Evolutionary conservation across 2,329 filamentous ascomycete genomes (phyloP), one percentile per base, ranked within the genome.

Genomic region (Byssothecium circinans): DNA sequence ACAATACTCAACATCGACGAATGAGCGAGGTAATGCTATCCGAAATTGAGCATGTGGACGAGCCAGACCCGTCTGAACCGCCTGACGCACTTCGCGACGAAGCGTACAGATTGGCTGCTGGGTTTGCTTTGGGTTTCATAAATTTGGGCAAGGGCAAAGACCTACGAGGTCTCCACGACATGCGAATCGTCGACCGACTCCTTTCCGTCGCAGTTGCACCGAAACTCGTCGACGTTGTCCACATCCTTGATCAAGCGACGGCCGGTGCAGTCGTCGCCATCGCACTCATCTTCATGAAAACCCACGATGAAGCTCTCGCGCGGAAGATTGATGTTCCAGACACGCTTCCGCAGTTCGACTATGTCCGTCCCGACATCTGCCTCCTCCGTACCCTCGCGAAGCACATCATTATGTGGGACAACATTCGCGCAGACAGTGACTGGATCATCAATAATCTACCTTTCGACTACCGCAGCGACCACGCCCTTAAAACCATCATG

Each of bases 11-110:
- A 63, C 95, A 99, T 72, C 88, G 95, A 23, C 86, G 95, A 30
- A 99, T 99, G 94, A 97, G 91, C 65, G 94, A 99, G 69, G 90
- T 97, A 15, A 96, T 99, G 90, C 83, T 99, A 41, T 97, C 92
- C 0, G 94, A 99, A 68, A 94, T 99, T 51, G 91, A 96, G 67
- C 87, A 91, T 53, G 81, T 90, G 42, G 90, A 94, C 20, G 81
- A 88, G 30, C 88, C 92, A 43, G 91, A 96, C 50, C 77, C 78
- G 4, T 77, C 78, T 20, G 71, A 77, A 43, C 76, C 80, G 7
- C 87, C 91, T 47, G 89, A 96, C 61, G 85, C 85, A 18, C 74
- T 97, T 40, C 85, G 92, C 19, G 92, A 95, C 64, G 94, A 99
- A 74, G 91, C 91, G n/a, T 99, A 99, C 70, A 85, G 95, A 33